These are phyloP conservation scores for Pythium coloratum DNA, from an alignment of 352 stramenopile species.

Conservation along the genomic window DNA sequence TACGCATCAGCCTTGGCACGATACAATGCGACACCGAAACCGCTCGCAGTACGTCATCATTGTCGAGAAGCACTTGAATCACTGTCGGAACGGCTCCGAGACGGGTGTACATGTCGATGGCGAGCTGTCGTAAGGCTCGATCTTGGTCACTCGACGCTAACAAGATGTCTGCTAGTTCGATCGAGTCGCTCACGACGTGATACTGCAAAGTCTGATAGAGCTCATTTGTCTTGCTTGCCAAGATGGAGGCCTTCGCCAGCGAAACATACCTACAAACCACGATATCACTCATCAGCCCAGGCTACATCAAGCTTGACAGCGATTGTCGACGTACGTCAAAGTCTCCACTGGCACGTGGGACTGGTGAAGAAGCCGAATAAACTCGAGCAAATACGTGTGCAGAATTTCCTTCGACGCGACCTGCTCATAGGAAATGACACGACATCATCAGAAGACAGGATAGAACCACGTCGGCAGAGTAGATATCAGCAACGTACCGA, in stretches of 20 bases:
- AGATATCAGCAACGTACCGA: conserved; percentile 29
- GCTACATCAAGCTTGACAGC: neutral
- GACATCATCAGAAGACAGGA: conserved; percentile 1
- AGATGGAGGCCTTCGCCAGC: conserved; percentile 54
- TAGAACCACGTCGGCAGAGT: neutral
- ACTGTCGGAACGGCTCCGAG: conserved; percentile 46
- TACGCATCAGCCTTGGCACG: neutral
- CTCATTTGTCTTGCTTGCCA: conserved; percentile 39
- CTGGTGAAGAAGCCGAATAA: conserved; percentile 56
- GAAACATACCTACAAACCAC: conserved; percentile 43
- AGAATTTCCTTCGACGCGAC: conserved; percentile 36
- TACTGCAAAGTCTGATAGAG: conserved; percentile 73
- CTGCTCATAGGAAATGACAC: conserved; percentile 24
- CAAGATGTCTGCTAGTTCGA: conserved; percentile 57
- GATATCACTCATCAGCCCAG: neutral
- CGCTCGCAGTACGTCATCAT: conserved; percentile 37
- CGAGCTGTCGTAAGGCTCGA: conserved; percentile 49
- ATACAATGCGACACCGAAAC: neutral
- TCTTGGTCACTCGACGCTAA: conserved; percentile 30
- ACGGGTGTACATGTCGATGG: conserved; percentile 68
- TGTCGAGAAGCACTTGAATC: conserved; percentile 47
- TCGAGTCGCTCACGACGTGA: conserved; percentile 54
- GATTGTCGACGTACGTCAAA: conserved; percentile 40
- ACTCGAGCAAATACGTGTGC: conserved; percentile 63
- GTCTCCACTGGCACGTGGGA: conserved; percentile 55